A percentile compares a stretch with the other conserved stretches of the same genome.
Conservation (phyloP, 257 asterid genomes). For the Cruciata laevipes region DNA sequence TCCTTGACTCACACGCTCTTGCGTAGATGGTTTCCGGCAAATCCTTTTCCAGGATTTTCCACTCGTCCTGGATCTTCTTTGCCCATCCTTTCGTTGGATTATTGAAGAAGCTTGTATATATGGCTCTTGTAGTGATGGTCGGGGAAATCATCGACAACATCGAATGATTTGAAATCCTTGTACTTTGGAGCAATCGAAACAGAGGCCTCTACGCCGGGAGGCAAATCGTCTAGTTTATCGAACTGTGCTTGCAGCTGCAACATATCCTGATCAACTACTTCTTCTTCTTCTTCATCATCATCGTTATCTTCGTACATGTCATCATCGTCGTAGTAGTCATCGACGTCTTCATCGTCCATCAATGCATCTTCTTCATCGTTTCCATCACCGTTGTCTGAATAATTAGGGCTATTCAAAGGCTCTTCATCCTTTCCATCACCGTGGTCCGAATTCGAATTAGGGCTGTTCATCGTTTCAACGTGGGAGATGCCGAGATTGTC, state of each 20-base stretch:
- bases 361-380: too few relatives aligned
- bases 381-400: too few relatives aligned
- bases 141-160: constrained; percentile 36
- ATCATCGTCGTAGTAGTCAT: too few relatives aligned
- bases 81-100: constrained; percentile 46
- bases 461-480: too few relatives aligned
- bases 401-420: too few relatives aligned
- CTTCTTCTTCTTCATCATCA: too few relatives aligned
- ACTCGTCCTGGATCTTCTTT: constrained; percentile 50
- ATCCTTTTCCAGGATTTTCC: constrained; percentile 51
- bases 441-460: too few relatives aligned
- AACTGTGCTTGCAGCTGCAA: constrained; percentile 38
- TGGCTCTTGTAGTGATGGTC: constrained; percentile 42
- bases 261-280: too few relatives aligned
- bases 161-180: constrained; percentile 35
- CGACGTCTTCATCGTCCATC: too few relatives aligned
- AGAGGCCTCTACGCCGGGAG: constrained; percentile 58
- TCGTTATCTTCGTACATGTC: too few relatives aligned
- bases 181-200: constrained; percentile 29
- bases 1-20: constrained; percentile 44
- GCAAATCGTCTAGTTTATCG: constrained; percentile 47
- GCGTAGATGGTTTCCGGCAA: constrained; percentile 47
- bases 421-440: too few relatives aligned
- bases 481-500: constrained; percentile 24
- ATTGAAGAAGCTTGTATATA: constrained; percentile 15